Base-by-base conservation (phyloP, 2,329 filamentous ascomycete genomes). In the Penicillium sp. region DNA sequence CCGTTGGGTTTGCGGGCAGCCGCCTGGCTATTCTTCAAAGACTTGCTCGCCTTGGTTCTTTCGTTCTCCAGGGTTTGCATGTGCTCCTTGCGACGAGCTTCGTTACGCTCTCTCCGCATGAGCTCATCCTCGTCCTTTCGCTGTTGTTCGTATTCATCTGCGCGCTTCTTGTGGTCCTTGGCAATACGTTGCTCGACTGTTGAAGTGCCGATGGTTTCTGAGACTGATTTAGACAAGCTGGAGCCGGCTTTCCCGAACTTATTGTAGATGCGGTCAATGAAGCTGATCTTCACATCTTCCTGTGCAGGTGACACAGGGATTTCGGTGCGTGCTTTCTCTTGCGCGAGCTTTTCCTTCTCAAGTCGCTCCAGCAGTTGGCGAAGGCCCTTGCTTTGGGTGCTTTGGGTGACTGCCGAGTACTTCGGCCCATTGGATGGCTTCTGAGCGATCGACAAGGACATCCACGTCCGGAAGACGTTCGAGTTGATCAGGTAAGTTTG, bases 401-500 rank as follows among this genome's bases (percentile, higher is more conserved):
- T 52, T 39, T 53, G 27, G 29, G 50, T 52, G 9, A 52, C 4
- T 33, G 31, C 34, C 11, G 47, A 47, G 51, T 34, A 41, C 39
- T 38, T 31, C 21, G 25, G 33, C 15, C 27, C 36, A 9, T 34
- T 23, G 3, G 60, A 44, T 34, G 25, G 31, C 23, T 49, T 56
- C 29, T 51, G 43, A 39, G 66, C 52, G 11, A 67, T 60, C 5
- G 68, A 59, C 50, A 78, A 64, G 8, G 65, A 62, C 48, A 68
- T 56, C 15, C 59, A 50, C 15, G 57, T 55, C 38, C 75, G 73
- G 65, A 76, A 72, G 9, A 11, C 47, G 6, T 58, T 48, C 34
- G 62, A 72, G 60, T 76, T 75, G 59, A 84, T 73, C 4, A 82
- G 51, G 46, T 70, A 71, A 5, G 78, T 68, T 72, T 87, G 84